Evolutionary conservation across 2,329 filamentous ascomycete genomes (phyloP).

Genomic region (Thermoascus crustaceus): DNA sequence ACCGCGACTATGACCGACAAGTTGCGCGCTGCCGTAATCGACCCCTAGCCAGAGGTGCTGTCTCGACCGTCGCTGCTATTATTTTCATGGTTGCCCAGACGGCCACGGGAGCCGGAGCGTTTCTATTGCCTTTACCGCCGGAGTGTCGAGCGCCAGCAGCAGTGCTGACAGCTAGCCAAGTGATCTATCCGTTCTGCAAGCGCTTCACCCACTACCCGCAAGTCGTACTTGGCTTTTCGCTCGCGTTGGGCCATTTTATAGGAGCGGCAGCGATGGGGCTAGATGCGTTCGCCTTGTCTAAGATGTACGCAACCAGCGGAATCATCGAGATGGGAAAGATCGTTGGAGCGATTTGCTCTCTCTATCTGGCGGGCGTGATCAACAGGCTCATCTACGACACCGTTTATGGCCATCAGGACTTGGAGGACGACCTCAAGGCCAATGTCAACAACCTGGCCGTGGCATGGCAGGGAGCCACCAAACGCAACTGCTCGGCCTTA

Average conservation of each 20-base stretch:
- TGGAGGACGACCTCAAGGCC: conserved; percentile 26
- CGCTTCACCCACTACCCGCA: conserved; percentile 82
- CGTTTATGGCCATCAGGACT: conserved; percentile 31
- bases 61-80: conserved; percentile 63
- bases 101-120: not conserved
- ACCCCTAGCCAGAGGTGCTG: conserved; percentile 70
- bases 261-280: not conserved
- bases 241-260: conserved; percentile 67
- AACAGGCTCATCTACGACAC: conserved; percentile 26
- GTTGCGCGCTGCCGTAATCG: conserved; percentile 68
- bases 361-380: conserved; percentile 4
- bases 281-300: too few species aligned
- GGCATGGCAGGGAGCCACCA: conserved; percentile 3
- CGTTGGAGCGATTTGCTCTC: not conserved
- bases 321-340: too few species aligned
- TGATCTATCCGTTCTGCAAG: conserved; percentile 68
- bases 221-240: conserved; percentile 71
- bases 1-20: conserved; percentile 75
- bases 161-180: too few species aligned
- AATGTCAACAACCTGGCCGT: conserved; percentile 29
- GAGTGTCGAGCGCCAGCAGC: conserved; percentile 7
- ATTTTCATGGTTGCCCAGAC: conserved; percentile 63
- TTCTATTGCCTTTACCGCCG: conserved; percentile 44
- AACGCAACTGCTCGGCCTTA: not conserved
- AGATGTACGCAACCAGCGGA: too few species aligned